Evolutionary conservation across 805 yeast genomes (phyloP).

Genomic region (Millerago galiae): DNA sequence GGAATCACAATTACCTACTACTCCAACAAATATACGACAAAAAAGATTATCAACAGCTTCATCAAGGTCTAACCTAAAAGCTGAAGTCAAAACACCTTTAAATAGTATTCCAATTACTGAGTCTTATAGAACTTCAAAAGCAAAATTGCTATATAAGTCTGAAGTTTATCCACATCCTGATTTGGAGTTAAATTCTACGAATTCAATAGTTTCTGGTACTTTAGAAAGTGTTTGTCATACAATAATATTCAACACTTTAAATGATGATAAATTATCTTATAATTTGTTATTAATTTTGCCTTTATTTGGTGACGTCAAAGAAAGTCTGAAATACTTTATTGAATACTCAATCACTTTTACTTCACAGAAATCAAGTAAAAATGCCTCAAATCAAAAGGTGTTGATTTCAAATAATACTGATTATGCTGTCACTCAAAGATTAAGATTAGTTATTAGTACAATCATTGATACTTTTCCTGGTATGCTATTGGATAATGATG

Average conservation of each 20-base stretch:
- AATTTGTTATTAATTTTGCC: constrained; percentile 51
- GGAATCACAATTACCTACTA: constrained; percentile 1
- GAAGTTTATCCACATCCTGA: constrained; percentile 58
- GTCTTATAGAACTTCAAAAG: constrained; percentile 2
- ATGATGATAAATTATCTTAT: constrained; percentile 31
- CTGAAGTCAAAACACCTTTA: constrained; percentile 11
- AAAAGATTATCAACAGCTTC: constrained; percentile 21
- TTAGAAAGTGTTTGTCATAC: constrained; percentile 75
- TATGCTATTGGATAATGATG: constrained; percentile 55
- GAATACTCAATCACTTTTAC: constrained; percentile 33
- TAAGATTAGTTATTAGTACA: constrained; percentile 47
- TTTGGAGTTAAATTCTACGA: constrained; percentile 40
- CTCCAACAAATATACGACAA: constrained; percentile 18
- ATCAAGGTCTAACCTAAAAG: constrained; percentile 15
- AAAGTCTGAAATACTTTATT: constrained; percentile 38
- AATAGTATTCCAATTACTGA: not conserved
- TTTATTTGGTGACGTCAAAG: constrained; percentile 40
- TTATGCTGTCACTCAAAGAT: constrained; percentile 40
- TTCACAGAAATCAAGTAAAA: constrained; percentile 21
- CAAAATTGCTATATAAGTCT: constrained; percentile 30
- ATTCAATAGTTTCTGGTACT: constrained; percentile 47
- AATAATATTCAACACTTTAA: constrained; percentile 47
- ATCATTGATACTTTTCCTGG: constrained; percentile 60
- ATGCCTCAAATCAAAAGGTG: constrained; percentile 10
- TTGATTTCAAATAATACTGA: constrained; percentile 29